Base-by-base conservation (phyloP, 805 yeast genomes). In the Hanseniaspora lachancei region DNA sequence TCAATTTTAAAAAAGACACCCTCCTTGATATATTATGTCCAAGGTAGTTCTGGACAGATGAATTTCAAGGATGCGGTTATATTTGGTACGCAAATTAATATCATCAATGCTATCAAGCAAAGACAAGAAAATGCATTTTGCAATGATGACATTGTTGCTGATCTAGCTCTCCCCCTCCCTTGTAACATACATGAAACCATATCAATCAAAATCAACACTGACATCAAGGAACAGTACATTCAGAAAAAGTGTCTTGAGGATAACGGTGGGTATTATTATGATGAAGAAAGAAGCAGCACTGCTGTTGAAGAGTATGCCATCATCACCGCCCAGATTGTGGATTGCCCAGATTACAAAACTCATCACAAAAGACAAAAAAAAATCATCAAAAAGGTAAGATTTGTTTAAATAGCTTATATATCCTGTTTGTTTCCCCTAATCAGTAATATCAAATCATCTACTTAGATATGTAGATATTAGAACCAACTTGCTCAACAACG, bases 71-170 rank as follows among this genome's bases (percentile, higher is more conserved):
- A 56, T 41, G 55, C 58, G 1, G 53, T 51, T 15, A 56, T 56
- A 7, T 56, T 46, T 34, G 58, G 58, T 2, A 56, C 58, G 0
- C 58, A 56, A n/a, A 56, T 56, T 2, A 56, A 56, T 47, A 56
- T 56, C 32, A 49, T 49, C 38, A 49, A 49, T 27, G 49, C 54
- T n/a, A 35, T 41, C 21, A 55, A 55, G 29, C 32, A 35, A 12
- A 55, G 52, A 29, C 43, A 48, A 42, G 40, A 47, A 16, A 54
- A 23, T 16, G 7, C 24, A 21, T 20, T 49, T 3, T 24, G 39
- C 5, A 38, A 41, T 16, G 20, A 13, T 0, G 32, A 24, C 12
- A 9, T 6, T 16, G 41, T 35, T 27, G 38, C 47, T 24, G 24
- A 35, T 3, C 35, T 53, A 10, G 50, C 48, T 24, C 41, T 56